phyloP scores from a whole-genome alignment of 768 basidiomycete species.

The Trametopsis cervina region DNA sequence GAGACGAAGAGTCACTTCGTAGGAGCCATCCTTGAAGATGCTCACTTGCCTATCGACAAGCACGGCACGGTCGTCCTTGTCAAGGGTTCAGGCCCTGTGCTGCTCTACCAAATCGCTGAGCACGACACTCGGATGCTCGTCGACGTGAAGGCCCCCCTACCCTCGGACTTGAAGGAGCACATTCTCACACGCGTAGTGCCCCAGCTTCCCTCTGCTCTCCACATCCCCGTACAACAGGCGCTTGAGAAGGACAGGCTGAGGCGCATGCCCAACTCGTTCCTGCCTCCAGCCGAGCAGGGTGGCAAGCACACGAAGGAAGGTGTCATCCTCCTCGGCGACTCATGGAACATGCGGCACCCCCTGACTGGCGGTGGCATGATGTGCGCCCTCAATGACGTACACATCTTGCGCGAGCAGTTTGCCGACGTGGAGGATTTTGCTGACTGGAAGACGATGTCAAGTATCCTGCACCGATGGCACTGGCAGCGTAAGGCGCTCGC shows the following conservation, averaged over 20 bases:
- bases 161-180: slow-evolving; percentile 70
- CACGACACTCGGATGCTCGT: slow-evolving; percentile 91
- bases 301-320: slow-evolving; percentile 47
- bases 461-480: slow-evolving; percentile 65
- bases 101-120: slow-evolving; percentile 87
- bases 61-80: slow-evolving; percentile 84
- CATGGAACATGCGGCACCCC: slow-evolving; percentile 99
- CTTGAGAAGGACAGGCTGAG: slow-evolving; percentile 77
- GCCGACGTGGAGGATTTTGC: slow-evolving; percentile 32
- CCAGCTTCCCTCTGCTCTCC: slow-evolving; percentile 70
- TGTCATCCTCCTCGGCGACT: slow-evolving; percentile 83
- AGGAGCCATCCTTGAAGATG: slow-evolving; percentile 78
- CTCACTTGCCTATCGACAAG: slow-evolving; percentile 60
- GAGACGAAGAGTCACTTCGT: slow-evolving; percentile 73
- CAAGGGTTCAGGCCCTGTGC: slow-evolving; percentile 77
- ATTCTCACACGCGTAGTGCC: slow-evolving; percentile 72
- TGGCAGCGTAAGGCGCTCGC: slow-evolving; percentile 81
- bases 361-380: slow-evolving; percentile 99
- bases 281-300: slow-evolving; percentile 72
- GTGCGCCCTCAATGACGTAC: slow-evolving; percentile 84
- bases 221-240: slow-evolving; percentile 54
- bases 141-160: slow-evolving; percentile 80
- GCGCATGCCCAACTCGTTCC: slow-evolving; percentile 93
- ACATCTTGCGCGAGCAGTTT: slow-evolving; percentile 61
- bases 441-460: slow-evolving; percentile 47